These are phyloP conservation scores for Kwoniella sp. DNA, from an alignment of 768 basidiomycete genomes.

Conservation along the genomic window DNA sequence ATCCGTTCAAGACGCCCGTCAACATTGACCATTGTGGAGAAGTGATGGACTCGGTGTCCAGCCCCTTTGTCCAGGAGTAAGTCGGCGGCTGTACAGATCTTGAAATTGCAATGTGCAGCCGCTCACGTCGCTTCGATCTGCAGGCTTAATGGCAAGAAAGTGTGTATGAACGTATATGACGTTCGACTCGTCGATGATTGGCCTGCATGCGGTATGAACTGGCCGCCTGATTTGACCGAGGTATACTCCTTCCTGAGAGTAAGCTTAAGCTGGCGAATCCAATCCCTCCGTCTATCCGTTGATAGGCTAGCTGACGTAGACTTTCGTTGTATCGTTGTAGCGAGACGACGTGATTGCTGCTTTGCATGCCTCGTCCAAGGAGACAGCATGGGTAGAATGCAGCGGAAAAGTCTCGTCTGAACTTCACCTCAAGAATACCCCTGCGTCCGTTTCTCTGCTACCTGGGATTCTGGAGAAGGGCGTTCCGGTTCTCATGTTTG, in stretches of 20 bases:
- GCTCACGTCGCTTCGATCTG: not conserved
- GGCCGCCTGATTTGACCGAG: slow-evolving; percentile 82
- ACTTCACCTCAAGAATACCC: slow-evolving; percentile 63
- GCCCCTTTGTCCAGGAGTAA: slow-evolving; percentile 57
- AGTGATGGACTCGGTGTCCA: slow-evolving; percentile 60
- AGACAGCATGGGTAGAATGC: slow-evolving; percentile 88
- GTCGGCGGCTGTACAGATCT: slow-evolving; percentile 28
- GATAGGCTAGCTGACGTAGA: not conserved
- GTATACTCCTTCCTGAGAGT: slow-evolving; percentile 80
- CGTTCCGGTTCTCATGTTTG: slow-evolving; percentile 86
- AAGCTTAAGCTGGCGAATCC: slow-evolving; percentile 53
- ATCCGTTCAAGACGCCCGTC: slow-evolving; percentile 56
- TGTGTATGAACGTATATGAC: slow-evolving; percentile 94
- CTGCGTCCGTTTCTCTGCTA: slow-evolving; percentile 73
- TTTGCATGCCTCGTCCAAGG: slow-evolving; percentile 75
- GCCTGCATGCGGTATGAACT: slow-evolving; percentile 96
- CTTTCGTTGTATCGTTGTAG: slow-evolving; percentile 56
- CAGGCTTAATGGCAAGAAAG: slow-evolving; percentile 69
- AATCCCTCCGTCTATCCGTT: not conserved
- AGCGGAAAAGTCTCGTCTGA: slow-evolving; percentile 66
- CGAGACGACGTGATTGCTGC: slow-evolving; percentile 76
- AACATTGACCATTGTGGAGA: slow-evolving; percentile 64
- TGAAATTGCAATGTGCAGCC: not conserved
- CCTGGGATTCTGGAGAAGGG: slow-evolving; percentile 71
- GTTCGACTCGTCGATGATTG: slow-evolving; percentile 79